A percentile compares a stretch with the other conserved stretches of the same genome.
These are phyloP conservation scores for Acmispon strigosus DNA, from an alignment of 306 rosid genomes.

Conservation along the genomic window DNA sequence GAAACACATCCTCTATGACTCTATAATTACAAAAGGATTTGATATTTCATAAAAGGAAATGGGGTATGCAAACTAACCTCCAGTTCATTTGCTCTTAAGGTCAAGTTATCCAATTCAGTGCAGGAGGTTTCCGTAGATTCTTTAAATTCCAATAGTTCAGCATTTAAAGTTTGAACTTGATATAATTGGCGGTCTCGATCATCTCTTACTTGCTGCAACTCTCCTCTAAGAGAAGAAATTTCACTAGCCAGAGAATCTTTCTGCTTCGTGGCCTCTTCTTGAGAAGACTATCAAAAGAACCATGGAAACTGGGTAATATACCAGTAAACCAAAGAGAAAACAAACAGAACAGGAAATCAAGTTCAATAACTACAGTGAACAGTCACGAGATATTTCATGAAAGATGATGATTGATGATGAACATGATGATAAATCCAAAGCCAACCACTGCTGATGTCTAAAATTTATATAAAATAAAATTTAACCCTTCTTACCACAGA, in stretches of 20 bases:
- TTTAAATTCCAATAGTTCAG: constrained; percentile 48
- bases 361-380: background rate
- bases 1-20: constrained; percentile 8
- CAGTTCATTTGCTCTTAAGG: constrained; percentile 45
- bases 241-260: constrained; percentile 71
- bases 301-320: constrained; percentile 23
- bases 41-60: background rate
- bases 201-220: constrained; percentile 78
- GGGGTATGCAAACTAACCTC: constrained; percentile 51
- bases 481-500: no score
- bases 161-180: constrained; percentile 50
- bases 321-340: constrained; percentile 9
- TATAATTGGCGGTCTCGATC: constrained; percentile 63
- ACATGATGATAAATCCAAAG: background rate
- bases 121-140: constrained; percentile 50
- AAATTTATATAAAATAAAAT: background rate
- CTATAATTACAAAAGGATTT: background rate
- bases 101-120: constrained; percentile 58
- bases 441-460: background rate
- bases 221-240: constrained; percentile 64
- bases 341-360: background rate
- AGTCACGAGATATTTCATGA: background rate
- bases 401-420: background rate
- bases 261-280: constrained; percentile 88
- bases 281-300: constrained; percentile 64